Base-by-base conservation (phyloP, 108 stramenopile species). In the Ochromonas danica region DNA sequence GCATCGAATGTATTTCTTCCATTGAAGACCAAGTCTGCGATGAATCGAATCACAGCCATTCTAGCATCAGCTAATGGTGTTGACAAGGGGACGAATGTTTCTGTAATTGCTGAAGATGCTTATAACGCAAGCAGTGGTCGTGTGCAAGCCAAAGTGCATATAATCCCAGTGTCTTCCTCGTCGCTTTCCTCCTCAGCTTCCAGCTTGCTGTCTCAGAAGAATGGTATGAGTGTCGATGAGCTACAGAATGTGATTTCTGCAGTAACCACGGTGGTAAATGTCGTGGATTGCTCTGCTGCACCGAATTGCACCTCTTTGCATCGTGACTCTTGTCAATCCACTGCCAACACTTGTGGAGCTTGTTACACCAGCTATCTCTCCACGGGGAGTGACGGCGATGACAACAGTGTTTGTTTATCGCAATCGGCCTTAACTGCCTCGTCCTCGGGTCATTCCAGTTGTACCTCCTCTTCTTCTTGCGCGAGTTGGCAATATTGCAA, bases 251-350 rank as follows among this genome's bases (percentile, higher is more conserved):
- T 57, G 22, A 57, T 57, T 57, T 57, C 51, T 57, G 51, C 51
- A 57, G 51, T 57, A 57, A 67, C 63, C 3, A 67, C 30, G 17
- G 17, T 33, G 63, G 17, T 67, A 67, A 67, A 67, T 67, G 31
- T 31, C 10, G 30, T 33, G 63, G 31, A 67, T 67, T 67, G 63
- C 31, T 67, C 63, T 31, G 3, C 63, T 31, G 63, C 63, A 10
- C 63, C 63, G 31, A 67, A 67, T 67, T 67, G 63, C 31, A 67
- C 63, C 31, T 22, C 63, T 6, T 67, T 67, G 31, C 17, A 67
- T 67, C 63, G 63, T 31, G 30, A 36, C 17, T 22, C 17, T 31
- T 67, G 63, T 67, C 31, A 22, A 67, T 31, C 31, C 63, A 67
- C 31, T 67, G 6, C 63, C 17, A 22, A 67, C 17, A 67, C 63